These are phyloP conservation scores for Entamoeba moshkovskii DNA, from an alignment of 208 protist species.

Conservation along the genomic window DNA sequence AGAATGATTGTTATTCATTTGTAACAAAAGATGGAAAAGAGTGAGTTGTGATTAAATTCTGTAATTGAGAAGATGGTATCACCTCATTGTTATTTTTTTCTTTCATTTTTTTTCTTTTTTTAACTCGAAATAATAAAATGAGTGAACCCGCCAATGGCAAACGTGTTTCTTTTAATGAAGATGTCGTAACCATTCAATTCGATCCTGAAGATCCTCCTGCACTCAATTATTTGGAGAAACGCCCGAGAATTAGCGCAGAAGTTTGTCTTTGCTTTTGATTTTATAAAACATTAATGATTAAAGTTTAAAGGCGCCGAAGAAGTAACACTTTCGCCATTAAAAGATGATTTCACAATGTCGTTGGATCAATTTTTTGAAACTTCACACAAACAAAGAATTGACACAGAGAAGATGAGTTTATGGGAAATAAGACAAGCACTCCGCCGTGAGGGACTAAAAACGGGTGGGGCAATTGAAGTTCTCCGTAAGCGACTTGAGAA, in stretches of 20 bases:
- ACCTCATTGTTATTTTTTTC: not conserved
- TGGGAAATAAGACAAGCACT: not conserved
- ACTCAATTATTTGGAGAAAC: not conserved
- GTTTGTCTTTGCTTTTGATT: not conserved
- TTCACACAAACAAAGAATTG: not conserved
- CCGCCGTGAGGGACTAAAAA: not conserved
- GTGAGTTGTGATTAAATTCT: not conserved
- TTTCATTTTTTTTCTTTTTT: not conserved
- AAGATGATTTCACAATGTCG: not conserved
- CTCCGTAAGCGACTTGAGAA: not conserved
- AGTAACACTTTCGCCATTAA: not conserved
- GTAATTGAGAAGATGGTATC: not conserved
- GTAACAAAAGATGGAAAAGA: not conserved
- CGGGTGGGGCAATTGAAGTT: not conserved
- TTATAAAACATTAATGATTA: not conserved
- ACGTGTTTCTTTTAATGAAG: not conserved
- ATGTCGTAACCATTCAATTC: not conserved
- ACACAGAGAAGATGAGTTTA: not conserved
- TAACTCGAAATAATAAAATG: not conserved
- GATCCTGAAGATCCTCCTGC: not conserved
- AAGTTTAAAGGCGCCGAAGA: not conserved
- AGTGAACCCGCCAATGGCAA: not conserved
- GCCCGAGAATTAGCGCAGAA: not conserved
- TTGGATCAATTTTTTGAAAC: not conserved
- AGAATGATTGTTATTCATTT: not conserved